These are phyloP conservation scores for Citrus glauca DNA, from an alignment of 345 rosid genomes.

Conservation along the genomic window DNA sequence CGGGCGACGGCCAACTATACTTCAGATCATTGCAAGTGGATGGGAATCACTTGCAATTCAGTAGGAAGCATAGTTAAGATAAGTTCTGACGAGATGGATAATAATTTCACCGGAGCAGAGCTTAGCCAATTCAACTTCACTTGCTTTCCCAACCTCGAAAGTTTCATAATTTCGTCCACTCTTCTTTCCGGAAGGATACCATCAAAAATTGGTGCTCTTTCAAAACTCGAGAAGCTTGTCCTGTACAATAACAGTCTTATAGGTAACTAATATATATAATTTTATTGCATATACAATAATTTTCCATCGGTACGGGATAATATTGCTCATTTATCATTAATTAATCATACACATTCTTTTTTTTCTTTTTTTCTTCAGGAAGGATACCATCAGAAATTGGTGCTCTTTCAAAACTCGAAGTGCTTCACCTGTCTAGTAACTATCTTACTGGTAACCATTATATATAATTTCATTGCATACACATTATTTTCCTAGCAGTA, in stretches of 20 bases:
- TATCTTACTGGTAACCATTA: neutral
- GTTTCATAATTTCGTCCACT: fast-evolving
- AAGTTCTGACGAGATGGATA: fast-evolving
- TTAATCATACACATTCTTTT: too few species aligned
- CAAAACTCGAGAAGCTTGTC: neutral
- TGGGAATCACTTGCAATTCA: too few species aligned
- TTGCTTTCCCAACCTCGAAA: too few species aligned
- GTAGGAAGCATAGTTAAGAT: too few species aligned
- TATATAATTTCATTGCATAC: neutral
- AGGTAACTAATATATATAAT: neutral
- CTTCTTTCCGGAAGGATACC: neutral
- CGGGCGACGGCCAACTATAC: too few species aligned
- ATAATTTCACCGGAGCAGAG: fast-evolving
- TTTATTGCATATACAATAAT: neutral
- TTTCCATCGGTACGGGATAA: neutral
- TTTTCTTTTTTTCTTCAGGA: neutral
- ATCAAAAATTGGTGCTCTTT: neutral
- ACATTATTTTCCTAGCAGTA: fast-evolving
- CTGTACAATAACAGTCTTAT: fast-evolving
- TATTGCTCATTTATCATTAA: too few species aligned
- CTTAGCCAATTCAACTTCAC: too few species aligned
- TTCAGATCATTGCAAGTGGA: too few species aligned
- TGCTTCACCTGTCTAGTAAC: fast-evolving
- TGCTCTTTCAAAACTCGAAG: neutral
- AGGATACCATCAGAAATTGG: neutral